Evolutionary conservation across 2,329 filamentous ascomycete species (phyloP).

Genomic region (Pestalotiopsis sp.): DNA sequence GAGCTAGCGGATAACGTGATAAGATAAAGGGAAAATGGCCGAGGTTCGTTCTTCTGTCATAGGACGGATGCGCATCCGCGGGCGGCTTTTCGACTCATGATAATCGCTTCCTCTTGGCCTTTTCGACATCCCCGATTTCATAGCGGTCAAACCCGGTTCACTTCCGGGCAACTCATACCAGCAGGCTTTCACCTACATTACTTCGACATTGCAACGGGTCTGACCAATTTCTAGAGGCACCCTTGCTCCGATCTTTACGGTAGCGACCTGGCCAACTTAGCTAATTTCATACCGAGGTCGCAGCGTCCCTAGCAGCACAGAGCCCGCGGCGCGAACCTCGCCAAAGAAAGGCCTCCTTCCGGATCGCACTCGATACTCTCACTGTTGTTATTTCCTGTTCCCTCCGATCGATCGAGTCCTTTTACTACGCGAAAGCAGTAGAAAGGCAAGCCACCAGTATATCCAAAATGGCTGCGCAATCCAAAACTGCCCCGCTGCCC

Average conservation of each 20-base stretch:
- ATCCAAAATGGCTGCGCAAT: conserved; percentile 52
- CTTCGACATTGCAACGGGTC: background rate
- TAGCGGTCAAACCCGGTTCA: background rate
- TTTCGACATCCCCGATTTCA: background rate
- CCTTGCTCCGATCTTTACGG: background rate
- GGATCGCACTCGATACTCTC: background rate
- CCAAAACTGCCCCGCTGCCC: conserved; percentile 72
- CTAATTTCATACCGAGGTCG: conserved; percentile 15
- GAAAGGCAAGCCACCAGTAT: background rate
- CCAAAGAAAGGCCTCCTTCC: background rate
- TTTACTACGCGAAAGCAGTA: background rate
- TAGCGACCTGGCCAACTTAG: background rate
- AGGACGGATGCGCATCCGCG: background rate
- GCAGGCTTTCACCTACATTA: background rate
- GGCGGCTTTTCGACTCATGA: background rate
- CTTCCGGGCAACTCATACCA: background rate
- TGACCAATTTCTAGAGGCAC: background rate
- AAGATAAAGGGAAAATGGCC: conserved; percentile 26
- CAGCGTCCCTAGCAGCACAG: background rate
- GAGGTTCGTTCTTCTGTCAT: conserved; percentile 24
- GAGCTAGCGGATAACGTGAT: conserved; percentile 13
- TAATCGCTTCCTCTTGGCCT: background rate
- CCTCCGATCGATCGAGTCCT: background rate
- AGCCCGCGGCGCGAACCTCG: background rate
- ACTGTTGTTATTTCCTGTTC: background rate